Base-by-base conservation (phyloP, 805 yeast genomes). In the Candida krabiensis region DNA sequence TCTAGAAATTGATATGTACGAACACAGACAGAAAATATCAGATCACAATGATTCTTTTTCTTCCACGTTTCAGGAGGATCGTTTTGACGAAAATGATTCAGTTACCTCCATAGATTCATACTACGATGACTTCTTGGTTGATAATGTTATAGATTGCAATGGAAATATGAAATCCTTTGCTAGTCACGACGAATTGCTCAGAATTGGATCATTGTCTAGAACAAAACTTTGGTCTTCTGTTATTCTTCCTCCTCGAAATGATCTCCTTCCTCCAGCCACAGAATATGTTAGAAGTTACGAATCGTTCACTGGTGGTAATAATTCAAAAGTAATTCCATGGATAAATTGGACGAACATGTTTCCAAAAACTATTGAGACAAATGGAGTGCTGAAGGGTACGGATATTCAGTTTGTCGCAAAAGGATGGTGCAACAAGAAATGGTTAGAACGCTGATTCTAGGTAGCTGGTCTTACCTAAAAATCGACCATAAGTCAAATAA, bases 191-290 rank as follows among this genome's bases (percentile, higher is more conserved):
- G 7, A 8, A 21, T 11, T 21, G 9, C 35, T 61, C n/a, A 64
- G 60, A 31, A 50, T 75, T 14, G 72, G 76, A 2, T 55, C 64
- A 5, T 35, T 65, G 13, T 66, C 76, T 3, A 59, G 79, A 36
- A 71, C 69, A 35, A 71, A 74, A 47, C 53, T 77, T 24, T 77
- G 82, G 80, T 62, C 69, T 33, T 64, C 66, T 26, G 76, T 77
- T 4, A 66, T 77, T 2, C 56, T 79, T 18, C 70, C 71, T 3
- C 81, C 83, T 17, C 60, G 83, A 35, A 37, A 44, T 1, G 83
- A 78, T 33, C 25, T 30, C 3, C 29, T 27, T 4, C 14, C 17
- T 11, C 15, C 22, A 9, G 25, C 26, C 4, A 28, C 34, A 12
- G 37, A 41, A 14, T 43, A 34, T 28, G 35, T 35, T 23, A 33